Evolutionary conservation across 2,329 filamentous ascomycete species (phyloP), one percentile per base, ranked within the genome.

Genomic region (Epichloe sp.): DNA sequence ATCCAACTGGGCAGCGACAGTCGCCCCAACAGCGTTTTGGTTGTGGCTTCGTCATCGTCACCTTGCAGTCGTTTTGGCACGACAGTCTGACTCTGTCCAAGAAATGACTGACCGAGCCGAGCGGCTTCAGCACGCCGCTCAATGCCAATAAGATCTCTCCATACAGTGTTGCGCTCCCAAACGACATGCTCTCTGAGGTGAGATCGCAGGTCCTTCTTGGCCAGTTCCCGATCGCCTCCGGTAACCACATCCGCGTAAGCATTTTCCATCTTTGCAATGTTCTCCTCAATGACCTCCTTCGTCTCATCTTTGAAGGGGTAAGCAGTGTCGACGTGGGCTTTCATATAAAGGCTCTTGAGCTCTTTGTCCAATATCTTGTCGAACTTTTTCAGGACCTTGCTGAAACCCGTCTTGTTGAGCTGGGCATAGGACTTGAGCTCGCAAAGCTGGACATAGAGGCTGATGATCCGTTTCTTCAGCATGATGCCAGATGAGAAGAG

Each of bases 141-240:
- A 59, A 98, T 91, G 49, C 91, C 93, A 64, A 98, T 98, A 80
- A 98, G 93, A 61, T 98, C 93, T 69, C 94, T 78, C 93, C 93
- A 98, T 17, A 98, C 93, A 0, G 93, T 98, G 64, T 98, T 98
- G 52, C 93, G 80, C 67, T 98, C 94, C 94, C 93, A 98, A 0
- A 97, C 91, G 19, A 98, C 90, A 66, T 98, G 93, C 68, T 98
- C 94, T 52, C 93, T 78, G 26, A 98, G 77, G 63, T 98, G 90
- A 34, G 95, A 80, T 50, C 93, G 80, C 52, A 98, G 74, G 63
- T 97, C 93, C 58, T 87, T 84, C 61, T 83, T 87, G 4, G 93
- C 90, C 12, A 85, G 71, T 5, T 78, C 74, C 3, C 85, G 69
- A 61, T 98, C 88, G 34, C 89, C 89, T 42, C 84, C 80, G 0